Evolutionary conservation across 1,284 basidiomycete genomes (phyloP).

Genomic region (Apiotrichum gamsii): DNA sequence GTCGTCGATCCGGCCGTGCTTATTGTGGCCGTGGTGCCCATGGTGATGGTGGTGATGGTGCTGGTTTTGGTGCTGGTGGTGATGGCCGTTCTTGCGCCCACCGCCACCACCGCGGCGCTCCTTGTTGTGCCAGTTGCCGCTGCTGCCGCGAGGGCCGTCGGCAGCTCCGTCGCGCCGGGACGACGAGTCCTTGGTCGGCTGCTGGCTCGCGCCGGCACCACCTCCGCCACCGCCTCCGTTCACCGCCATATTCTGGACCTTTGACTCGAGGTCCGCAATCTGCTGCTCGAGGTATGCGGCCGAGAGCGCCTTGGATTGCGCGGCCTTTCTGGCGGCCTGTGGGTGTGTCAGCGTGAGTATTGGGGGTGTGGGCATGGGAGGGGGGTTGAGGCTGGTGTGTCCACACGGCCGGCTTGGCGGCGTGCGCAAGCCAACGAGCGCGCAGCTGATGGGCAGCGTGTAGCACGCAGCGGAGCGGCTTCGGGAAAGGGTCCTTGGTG

Average conservation of each 20-base stretch:
- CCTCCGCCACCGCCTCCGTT: neutral
- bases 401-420: no score
- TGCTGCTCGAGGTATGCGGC: constrained; percentile 46
- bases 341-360: neutral
- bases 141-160: neutral
- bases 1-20: constrained; percentile 9
- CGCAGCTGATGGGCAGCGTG: no score
- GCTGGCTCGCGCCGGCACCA: neutral
- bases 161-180: neutral
- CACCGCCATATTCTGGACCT: constrained; percentile 24
- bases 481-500: no score
- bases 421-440: no score
- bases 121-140: neutral
- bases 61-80: neutral
- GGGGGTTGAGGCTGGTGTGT: no score
- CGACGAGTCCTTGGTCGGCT: neutral
- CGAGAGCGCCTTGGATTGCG: constrained; percentile 43
- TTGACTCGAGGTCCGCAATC: constrained; percentile 42
- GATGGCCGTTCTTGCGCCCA: no score
- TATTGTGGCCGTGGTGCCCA: neutral
- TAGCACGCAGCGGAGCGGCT: no score
- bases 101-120: neutral
- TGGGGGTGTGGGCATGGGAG: neutral
- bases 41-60: neutral
- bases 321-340: constrained; percentile 38